Conservation (phyloP, 2,329 filamentous ascomycete species). For the Helicocarpus griseus region DNA sequence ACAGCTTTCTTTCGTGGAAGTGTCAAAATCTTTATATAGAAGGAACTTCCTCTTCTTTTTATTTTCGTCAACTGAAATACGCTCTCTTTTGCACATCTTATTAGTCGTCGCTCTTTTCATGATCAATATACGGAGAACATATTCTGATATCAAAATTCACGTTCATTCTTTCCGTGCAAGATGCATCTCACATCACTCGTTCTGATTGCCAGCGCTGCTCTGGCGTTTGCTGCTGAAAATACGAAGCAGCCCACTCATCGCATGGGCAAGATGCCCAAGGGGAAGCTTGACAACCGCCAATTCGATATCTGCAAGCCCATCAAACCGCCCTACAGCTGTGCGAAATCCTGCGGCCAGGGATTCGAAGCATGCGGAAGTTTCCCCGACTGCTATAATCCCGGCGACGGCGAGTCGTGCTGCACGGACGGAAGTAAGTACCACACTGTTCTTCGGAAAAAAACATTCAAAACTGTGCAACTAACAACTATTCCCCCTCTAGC, state of each 20-base stretch:
- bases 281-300: background rate
- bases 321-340: background rate
- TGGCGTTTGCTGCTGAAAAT: background rate
- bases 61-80: too few relatives aligned
- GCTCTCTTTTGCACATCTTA: too few relatives aligned
- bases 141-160: too few relatives aligned
- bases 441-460: background rate
- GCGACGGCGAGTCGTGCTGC: background rate
- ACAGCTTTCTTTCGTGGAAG: too few relatives aligned
- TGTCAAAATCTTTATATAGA: too few relatives aligned
- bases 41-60: too few relatives aligned
- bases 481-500: background rate
- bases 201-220: background rate
- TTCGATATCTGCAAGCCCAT: background rate
- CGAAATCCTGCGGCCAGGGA: background rate
- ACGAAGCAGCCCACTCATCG: background rate
- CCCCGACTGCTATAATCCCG: background rate
- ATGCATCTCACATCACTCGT: slow-evolving; percentile 1
- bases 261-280: background rate
- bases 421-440: background rate
- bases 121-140: too few relatives aligned
- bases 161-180: background rate
- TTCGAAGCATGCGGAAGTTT: background rate
- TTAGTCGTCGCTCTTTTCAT: too few relatives aligned
- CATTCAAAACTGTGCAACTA: background rate